These are phyloP conservation scores for Penicillium sp. DNA, from an alignment of 2,329 filamentous ascomycete species.

Conservation along the genomic window DNA sequence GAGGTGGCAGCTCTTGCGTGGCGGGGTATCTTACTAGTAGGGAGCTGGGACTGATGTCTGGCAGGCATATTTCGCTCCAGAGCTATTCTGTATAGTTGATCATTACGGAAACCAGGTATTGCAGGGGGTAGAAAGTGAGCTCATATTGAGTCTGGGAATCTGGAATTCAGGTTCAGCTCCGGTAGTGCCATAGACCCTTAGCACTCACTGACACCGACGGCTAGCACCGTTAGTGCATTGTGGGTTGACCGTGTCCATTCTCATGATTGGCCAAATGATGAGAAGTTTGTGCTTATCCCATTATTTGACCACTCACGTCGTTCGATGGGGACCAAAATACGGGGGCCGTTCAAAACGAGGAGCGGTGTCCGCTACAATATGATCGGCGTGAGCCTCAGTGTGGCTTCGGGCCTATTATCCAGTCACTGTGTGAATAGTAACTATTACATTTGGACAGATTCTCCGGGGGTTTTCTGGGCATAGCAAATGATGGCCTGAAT, in stretches of 20 bases:
- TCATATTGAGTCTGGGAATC: background rate
- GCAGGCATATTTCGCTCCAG: background rate
- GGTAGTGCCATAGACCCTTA: background rate
- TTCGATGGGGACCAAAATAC: background rate
- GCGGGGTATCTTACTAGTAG: background rate
- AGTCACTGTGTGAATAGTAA: background rate
- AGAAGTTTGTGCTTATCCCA: constrained; percentile 8
- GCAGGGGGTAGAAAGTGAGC: background rate
- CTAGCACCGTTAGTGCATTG: constrained; percentile 11
- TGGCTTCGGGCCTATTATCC: background rate
- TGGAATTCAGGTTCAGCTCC: constrained; percentile 9
- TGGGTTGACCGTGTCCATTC: background rate
- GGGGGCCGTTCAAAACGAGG: constrained; percentile 9
- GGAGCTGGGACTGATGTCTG: background rate
- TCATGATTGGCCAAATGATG: constrained; percentile 7
- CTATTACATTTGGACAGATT: background rate
- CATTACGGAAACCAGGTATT: background rate
- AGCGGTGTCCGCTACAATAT: constrained; percentile 13
- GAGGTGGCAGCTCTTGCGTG: background rate
- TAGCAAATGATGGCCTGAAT: background rate
- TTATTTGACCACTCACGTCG: constrained; percentile 8
- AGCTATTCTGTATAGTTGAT: background rate
- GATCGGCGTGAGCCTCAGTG: constrained; percentile 5
- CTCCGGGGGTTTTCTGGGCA: background rate
- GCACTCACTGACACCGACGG: constrained; percentile 17